Evolutionary conservation across 2,329 filamentous ascomycete genomes (phyloP).

Genomic region (Monosporascus ibericus): DNA sequence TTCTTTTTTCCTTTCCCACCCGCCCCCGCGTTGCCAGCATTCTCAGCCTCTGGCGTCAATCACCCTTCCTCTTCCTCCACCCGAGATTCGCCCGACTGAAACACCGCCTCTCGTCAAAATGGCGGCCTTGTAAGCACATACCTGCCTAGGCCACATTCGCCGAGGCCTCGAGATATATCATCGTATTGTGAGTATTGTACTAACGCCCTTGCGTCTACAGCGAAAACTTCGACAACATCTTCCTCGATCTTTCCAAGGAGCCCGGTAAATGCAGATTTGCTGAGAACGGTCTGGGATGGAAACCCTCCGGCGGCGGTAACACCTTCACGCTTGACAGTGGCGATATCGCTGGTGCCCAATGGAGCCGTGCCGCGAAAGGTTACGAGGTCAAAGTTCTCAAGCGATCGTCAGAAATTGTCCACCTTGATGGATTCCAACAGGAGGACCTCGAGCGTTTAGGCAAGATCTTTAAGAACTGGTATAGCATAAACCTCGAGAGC

Average conservation of each 20-base stretch:
- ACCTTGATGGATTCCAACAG: constrained; percentile 90
- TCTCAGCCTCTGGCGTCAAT: neutral
- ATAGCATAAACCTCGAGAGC: constrained; percentile 85
- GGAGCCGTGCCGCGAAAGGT: constrained; percentile 88
- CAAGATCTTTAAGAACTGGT: constrained; percentile 98
- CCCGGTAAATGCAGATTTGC: constrained; percentile 91
- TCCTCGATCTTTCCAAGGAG: constrained; percentile 90
- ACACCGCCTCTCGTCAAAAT: constrained; percentile 11
- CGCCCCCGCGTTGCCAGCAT: neutral
- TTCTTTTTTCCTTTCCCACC: neutral
- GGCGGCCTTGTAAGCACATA: constrained; percentile 21
- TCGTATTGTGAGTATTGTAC: constrained; percentile 1
- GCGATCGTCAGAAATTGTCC: constrained; percentile 77
- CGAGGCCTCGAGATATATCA: neutral
- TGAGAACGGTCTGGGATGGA: constrained; percentile 93
- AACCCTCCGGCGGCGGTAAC: constrained; percentile 77
- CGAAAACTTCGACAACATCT: constrained; percentile 96
- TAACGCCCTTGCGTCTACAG: constrained; percentile 29
- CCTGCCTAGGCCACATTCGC: neutral
- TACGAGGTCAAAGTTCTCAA: constrained; percentile 91
- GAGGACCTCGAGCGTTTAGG: constrained; percentile 87
- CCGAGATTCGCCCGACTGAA: constrained; percentile 1
- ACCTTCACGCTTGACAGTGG: constrained; percentile 87
- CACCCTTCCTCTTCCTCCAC: neutral
- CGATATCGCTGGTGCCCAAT: constrained; percentile 83